Conservation (phyloP, 2,329 filamentous ascomycete genomes). For the Beauveria medogensis region DNA sequence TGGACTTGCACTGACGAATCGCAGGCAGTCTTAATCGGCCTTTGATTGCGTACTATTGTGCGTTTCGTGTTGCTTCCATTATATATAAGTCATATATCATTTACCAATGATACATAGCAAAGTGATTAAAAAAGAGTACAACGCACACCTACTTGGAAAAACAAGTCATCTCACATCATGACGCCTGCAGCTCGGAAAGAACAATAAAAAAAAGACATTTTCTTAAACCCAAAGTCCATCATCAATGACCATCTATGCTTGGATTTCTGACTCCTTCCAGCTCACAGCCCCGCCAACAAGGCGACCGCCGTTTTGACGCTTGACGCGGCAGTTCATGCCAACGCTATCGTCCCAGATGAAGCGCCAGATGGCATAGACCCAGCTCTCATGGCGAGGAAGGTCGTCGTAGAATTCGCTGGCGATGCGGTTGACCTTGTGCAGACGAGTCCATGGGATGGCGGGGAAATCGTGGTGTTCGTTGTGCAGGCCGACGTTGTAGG, state of each 20-base stretch:
- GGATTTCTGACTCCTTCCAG: conserved; percentile 64
- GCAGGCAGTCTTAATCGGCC: background rate
- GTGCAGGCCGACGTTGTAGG: conserved; percentile 95
- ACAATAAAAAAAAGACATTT: background rate
- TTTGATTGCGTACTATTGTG: no score
- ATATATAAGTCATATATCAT: background rate
- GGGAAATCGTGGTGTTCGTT: conserved; percentile 99
- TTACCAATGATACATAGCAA: background rate
- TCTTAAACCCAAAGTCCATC: conserved; percentile 6
- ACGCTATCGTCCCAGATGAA: conserved; percentile 89
- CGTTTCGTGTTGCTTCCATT: background rate
- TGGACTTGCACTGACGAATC: no score
- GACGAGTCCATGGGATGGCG: conserved; percentile 85
- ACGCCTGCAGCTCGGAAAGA: background rate
- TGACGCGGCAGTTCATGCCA: conserved; percentile 85
- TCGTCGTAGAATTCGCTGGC: conserved; percentile 88
- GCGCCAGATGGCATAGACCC: conserved; percentile 89
- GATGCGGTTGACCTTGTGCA: conserved; percentile 68
- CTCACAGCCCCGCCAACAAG: conserved; percentile 43
- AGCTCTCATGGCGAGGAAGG: conserved; percentile 80
- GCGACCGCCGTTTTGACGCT: conserved; percentile 71
- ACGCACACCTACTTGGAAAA: background rate
- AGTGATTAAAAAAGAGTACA: background rate
- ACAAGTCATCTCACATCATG: background rate
- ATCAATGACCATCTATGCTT: conserved; percentile 38